A percentile compares a stretch with the other conserved stretches of the same genome.
Evolutionary conservation across 345 rosid genomes (phyloP).

Genomic region (thale cress (Arabidopsis thaliana)): TAIR10.1 NC_003070.9:25634001-25634500

Average conservation of each 20-base stretch:
- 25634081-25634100: constrained; percentile 98
- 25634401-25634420: constrained; percentile 93
- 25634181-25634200: constrained; percentile 56
- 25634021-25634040: background rate
- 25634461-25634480: constrained; percentile 94
- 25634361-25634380: no score
- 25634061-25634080: constrained; percentile 96
- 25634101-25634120: constrained; percentile 97
- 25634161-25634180: constrained; percentile 97
- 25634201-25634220: background rate
- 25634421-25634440: constrained; percentile 98
- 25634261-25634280: background rate
- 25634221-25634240: constrained; percentile 13
- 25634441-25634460: constrained; percentile 78
- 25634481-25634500: constrained; percentile 68
- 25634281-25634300: background rate
- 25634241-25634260: no score
- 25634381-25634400: constrained; percentile 52
- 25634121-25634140: constrained; percentile 96
- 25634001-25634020: background rate
- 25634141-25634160: constrained; percentile 96
- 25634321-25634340: background rate
- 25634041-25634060: constrained; percentile 47
- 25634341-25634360: background rate
- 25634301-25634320: constrained; percentile 8